Conservation (phyloP, 139 green algal genomes). For the Closterium sp. region DNA sequence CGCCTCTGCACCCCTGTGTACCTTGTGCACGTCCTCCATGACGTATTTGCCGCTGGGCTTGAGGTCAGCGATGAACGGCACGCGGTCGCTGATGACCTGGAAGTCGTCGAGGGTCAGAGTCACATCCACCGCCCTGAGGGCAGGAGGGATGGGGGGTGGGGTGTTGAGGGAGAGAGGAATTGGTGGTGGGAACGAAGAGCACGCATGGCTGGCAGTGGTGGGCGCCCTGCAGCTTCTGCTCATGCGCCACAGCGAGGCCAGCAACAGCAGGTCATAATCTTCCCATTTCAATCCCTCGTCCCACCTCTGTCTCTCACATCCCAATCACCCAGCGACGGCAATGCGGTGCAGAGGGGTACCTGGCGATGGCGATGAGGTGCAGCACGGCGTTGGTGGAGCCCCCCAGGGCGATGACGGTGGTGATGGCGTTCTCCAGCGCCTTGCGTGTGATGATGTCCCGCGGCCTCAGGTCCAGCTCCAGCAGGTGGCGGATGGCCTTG, state of each 20-base stretch:
- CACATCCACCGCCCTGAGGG: constrained; percentile 66
- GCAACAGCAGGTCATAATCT: too few relatives aligned
- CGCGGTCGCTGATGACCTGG: constrained; percentile 80
- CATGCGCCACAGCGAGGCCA: too few relatives aligned
- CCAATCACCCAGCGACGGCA: neutral
- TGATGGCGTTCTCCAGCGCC: constrained; percentile 96
- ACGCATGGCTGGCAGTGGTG: too few relatives aligned
- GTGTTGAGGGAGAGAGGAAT: too few relatives aligned
- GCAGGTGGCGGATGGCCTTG: constrained; percentile 51
- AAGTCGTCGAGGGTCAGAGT: constrained; percentile 91
- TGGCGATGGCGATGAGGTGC: constrained; percentile 64
- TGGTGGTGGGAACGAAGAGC: too few relatives aligned
- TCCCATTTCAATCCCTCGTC: neutral
- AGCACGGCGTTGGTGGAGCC: constrained; percentile 92
- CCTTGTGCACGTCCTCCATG: constrained; percentile 98
- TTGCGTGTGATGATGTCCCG: constrained; percentile 92
- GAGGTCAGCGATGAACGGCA: constrained; percentile 95
- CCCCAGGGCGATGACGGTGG: constrained; percentile 84
- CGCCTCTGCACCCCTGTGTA: neutral
- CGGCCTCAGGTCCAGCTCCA: constrained; percentile 86
- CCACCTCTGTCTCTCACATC: too few relatives aligned
- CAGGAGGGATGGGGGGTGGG: constrained; percentile 26
- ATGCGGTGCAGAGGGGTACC: neutral
- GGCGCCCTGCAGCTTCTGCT: too few relatives aligned
- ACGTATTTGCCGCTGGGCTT: constrained; percentile 95